Base-by-base conservation (phyloP, 164 flowering plant species). In the Umbilicus rupestris region DNA sequence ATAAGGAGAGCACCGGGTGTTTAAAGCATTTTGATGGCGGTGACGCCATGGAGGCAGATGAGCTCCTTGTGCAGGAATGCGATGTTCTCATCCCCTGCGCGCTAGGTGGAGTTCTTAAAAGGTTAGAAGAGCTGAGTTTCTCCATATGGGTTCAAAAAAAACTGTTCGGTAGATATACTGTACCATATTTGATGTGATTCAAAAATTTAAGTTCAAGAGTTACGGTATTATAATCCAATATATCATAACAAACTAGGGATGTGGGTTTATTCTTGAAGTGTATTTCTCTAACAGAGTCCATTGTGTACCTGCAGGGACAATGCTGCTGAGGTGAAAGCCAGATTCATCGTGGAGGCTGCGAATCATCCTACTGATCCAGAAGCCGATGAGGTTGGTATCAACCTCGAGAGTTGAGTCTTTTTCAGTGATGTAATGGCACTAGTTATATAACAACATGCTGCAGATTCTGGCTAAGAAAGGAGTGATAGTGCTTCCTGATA, bases 61-160 rank as follows among this genome's bases (percentile, higher is more conserved):
- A 87, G 70, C 68, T 89, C 73, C 91, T 89, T 33, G 75, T 76
- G 15, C 88, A 87, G 63, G 89, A 89, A 24, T 89, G 96, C 66
- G 96, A 89, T 76, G 89, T 89, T 46, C 91, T 89, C 59, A 77
- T 89, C 69, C 96, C 96, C 24, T 87, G 91, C 73, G 96, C 96
- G 35, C 71, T 89, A 24, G 93, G 96, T 41, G 96, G 91, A 63
- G 96, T 89, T 60, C 74, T 89, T 55, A 84, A 78, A 80, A 89
- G 80, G 93, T 89, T 37, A n/a, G 67, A 3, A 31, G 7, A 29
- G 9, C 50, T 15, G 26, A 22, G 15, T 31, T 6, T 64, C 30
- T 17, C 3, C 0, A 26, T n/a, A 22, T 5, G 1, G 9, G 22
- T 9, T 65, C 20, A 44, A n/a, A n/a, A n/a, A n/a, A n/a, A n/a